phyloP scores from a whole-genome alignment of 202 grass and related monocot species.

The Musa balbisiana region DNA sequence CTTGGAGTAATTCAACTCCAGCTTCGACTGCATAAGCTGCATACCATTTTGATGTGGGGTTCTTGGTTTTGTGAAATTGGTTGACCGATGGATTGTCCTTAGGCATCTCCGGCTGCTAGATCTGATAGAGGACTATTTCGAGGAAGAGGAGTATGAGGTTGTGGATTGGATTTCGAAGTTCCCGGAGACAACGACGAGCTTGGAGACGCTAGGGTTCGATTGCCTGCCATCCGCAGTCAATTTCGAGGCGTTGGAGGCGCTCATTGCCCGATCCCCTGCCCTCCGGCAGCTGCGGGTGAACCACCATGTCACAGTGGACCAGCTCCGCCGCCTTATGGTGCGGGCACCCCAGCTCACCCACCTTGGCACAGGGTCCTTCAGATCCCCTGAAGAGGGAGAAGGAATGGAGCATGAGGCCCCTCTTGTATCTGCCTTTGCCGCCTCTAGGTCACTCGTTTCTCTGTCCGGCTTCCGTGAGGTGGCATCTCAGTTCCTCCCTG shows the following conservation, averaged over 20 bases:
- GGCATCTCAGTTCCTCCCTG: conserved; percentile 17
- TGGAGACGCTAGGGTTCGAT: conserved; percentile 30
- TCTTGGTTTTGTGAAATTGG: too few relatives aligned
- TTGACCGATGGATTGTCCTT: neutral
- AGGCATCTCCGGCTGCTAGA: conserved; percentile 29
- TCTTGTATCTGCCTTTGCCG: conserved; percentile 12
- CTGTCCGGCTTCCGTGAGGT: conserved; percentile 26
- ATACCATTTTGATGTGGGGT: too few relatives aligned
- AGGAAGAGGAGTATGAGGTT: conserved; percentile 21
- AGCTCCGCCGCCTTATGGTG: conserved; percentile 26
- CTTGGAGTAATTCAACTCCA: too few relatives aligned
- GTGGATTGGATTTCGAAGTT: neutral
- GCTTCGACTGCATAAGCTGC: too few relatives aligned
- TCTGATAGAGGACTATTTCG: conserved; percentile 34
- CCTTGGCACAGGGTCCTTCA: neutral
- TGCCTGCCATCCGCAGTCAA: conserved; percentile 18
- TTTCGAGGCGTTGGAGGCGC: conserved; percentile 30
- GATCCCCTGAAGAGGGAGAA: neutral
- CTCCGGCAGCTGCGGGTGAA: conserved; percentile 28
- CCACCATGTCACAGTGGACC: conserved; percentile 25
- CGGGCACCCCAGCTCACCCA: conserved; percentile 21
- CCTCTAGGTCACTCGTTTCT: conserved; percentile 21
- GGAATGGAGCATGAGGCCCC: neutral
- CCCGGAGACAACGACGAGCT: conserved; percentile 15
- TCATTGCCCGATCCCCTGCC: conserved; percentile 26